phyloP scores from a whole-genome alignment of 2,329 filamentous ascomycete species.

The Fusarium begoniae region DNA sequence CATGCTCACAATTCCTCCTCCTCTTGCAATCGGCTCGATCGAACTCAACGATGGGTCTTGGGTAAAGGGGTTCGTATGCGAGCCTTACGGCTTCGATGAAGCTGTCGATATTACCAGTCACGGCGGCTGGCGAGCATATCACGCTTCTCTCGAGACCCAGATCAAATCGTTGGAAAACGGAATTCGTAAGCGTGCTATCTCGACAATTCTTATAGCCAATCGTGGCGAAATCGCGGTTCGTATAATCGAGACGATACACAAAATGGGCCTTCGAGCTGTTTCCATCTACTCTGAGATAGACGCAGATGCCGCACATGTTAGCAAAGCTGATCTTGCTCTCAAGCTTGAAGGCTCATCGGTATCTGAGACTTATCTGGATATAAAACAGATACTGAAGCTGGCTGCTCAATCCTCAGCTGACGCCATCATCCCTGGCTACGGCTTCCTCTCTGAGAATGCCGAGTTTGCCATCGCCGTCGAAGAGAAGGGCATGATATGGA shows the following conservation, averaged over 20 bases:
- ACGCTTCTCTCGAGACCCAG: not conserved
- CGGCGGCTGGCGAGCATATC: constrained; percentile 47
- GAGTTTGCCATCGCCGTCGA: constrained; percentile 65
- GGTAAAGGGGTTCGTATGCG: constrained; percentile 51
- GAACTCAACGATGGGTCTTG: constrained; percentile 48
- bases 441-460: constrained; percentile 71
- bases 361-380: constrained; percentile 70
- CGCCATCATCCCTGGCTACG: constrained; percentile 73
- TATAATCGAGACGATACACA: constrained; percentile 72
- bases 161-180: not conserved
- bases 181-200: constrained; percentile 14
- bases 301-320: constrained; percentile 72
- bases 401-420: constrained; percentile 59
- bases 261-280: constrained; percentile 73
- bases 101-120: constrained; percentile 46
- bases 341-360: constrained; percentile 64
- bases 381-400: constrained; percentile 65
- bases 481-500: constrained; percentile 65
- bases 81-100: constrained; percentile 45
- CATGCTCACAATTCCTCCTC: constrained; percentile 45
- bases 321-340: constrained; percentile 72
- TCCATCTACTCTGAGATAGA: constrained; percentile 74
- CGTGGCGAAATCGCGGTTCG: constrained; percentile 71
- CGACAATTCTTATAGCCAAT: constrained; percentile 71
- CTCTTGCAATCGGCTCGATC: constrained; percentile 49